Conservation (phyloP, 1,284 basidiomycete genomes). For the Bjerkandera adusta region DNA sequence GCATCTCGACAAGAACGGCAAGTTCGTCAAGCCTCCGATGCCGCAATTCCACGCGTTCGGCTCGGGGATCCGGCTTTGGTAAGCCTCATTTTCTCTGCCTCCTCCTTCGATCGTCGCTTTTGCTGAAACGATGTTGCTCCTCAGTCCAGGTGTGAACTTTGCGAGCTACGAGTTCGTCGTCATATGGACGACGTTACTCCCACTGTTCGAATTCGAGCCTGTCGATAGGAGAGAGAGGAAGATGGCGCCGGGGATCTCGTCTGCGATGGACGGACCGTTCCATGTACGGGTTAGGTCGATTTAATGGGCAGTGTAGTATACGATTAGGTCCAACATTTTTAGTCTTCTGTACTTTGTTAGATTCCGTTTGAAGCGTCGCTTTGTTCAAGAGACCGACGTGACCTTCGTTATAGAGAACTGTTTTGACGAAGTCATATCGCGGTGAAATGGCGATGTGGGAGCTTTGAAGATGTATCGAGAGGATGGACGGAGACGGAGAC, state of each 20-base stretch:
- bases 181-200: constrained; percentile 17
- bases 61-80: constrained; percentile 24
- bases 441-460: no score
- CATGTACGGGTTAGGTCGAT: neutral
- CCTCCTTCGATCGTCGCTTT: neutral
- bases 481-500: no score
- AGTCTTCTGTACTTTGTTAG: no score
- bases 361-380: no score
- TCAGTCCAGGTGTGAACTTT: constrained; percentile 22
- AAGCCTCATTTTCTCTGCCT: neutral
- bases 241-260: constrained; percentile 1
- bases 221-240: neutral
- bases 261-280: neutral
- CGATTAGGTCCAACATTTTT: no score
- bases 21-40: constrained; percentile 19
- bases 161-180: constrained; percentile 24
- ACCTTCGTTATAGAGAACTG: no score
- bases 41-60: constrained; percentile 25
- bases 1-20: constrained; percentile 18
- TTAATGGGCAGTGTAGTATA: no score
- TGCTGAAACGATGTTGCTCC: no score
- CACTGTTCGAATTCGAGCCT: constrained; percentile 20
- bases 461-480: no score
- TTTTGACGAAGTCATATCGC: no score
- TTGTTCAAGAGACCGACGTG: no score